Conservation (phyloP, 768 basidiomycete genomes). For the Pisolithus albus region DNA sequence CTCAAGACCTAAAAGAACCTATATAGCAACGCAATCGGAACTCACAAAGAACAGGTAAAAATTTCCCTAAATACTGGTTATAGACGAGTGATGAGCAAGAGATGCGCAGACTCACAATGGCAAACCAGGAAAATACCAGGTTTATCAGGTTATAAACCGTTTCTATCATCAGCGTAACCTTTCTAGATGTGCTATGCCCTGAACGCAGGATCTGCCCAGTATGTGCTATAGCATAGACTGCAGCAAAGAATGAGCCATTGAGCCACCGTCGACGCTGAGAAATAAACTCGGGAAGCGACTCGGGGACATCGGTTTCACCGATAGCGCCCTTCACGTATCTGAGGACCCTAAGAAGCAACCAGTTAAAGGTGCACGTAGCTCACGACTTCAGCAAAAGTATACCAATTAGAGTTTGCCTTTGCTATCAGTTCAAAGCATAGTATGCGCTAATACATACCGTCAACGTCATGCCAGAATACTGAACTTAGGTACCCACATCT, state of each 20-base stretch:
- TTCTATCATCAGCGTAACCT: slow-evolving; percentile 68
- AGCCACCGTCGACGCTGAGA: slow-evolving; percentile 85
- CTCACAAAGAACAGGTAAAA: slow-evolving; percentile 91
- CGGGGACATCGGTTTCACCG: slow-evolving; percentile 92
- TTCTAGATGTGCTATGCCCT: slow-evolving; percentile 67
- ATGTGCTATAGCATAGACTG: slow-evolving; percentile 89
- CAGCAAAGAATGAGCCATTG: slow-evolving; percentile 92
- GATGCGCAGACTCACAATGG: slow-evolving; percentile 50
- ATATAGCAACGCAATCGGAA: slow-evolving; percentile 1
- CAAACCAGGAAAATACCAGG: slow-evolving; percentile 90
- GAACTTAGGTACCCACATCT: slow-evolving; percentile 47
- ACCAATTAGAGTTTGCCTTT: slow-evolving; percentile 76
- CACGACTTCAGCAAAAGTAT: slow-evolving; percentile 13
- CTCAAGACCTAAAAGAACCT: background rate
- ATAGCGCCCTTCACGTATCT: slow-evolving; percentile 94
- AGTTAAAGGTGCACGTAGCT: slow-evolving; percentile 1
- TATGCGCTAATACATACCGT: slow-evolving; percentile 52
- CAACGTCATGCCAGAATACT: background rate
- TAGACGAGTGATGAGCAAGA: background rate
- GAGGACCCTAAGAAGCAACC: slow-evolving; percentile 60
- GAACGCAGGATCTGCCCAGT: slow-evolving; percentile 31
- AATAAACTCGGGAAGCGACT: slow-evolving; percentile 89
- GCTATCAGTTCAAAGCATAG: slow-evolving; percentile 77
- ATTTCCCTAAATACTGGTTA: slow-evolving; percentile 56
- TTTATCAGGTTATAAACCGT: slow-evolving; percentile 84